A percentile compares a stretch with the other conserved stretches of the same genome.
Conservation (phyloP, 768 basidiomycete species). For the Mycena floridula region DNA sequence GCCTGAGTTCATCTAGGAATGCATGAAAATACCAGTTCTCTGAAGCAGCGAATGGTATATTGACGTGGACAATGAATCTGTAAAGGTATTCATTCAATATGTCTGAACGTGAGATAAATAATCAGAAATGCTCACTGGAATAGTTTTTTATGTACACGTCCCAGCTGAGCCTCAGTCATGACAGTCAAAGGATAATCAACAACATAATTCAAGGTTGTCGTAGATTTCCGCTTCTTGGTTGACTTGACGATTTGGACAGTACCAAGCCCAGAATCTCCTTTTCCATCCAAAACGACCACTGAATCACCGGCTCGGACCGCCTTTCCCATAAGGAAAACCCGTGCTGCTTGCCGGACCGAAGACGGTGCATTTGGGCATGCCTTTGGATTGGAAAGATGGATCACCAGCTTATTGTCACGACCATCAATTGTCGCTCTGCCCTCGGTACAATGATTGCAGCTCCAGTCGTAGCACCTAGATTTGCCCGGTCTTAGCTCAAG, state of each 20-base stretch:
- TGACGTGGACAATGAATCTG: constrained; percentile 16
- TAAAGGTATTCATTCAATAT: not conserved
- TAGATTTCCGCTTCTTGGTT: not conserved
- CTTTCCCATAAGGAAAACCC: not conserved
- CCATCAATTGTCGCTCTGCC: constrained; percentile 7
- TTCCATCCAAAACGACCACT: not conserved
- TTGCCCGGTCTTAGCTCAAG: not conserved
- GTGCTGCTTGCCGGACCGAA: not conserved
- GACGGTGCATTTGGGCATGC: constrained; percentile 1
- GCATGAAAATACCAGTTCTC: constrained; percentile 16
- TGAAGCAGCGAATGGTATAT: constrained; percentile 15
- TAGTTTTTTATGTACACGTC: not conserved
- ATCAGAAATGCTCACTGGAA: not conserved
- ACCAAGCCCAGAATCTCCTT: no score
- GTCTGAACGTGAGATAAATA: no score
- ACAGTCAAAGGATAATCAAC: not conserved
- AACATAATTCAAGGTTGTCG: no score
- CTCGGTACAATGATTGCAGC: constrained; percentile 8
- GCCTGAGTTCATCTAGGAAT: constrained; percentile 17
- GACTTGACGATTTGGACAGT: no score
- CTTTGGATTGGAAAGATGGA: constrained; percentile 2
- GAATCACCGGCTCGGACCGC: not conserved
- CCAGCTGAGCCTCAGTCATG: not conserved
- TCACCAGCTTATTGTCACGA: constrained; percentile 8
- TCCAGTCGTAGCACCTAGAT: constrained; percentile 4